Evolutionary conservation across 2,329 filamentous ascomycete genomes (phyloP), one percentile per base, ranked within the genome.

Genomic region (Chaetothyriales sp.): DNA sequence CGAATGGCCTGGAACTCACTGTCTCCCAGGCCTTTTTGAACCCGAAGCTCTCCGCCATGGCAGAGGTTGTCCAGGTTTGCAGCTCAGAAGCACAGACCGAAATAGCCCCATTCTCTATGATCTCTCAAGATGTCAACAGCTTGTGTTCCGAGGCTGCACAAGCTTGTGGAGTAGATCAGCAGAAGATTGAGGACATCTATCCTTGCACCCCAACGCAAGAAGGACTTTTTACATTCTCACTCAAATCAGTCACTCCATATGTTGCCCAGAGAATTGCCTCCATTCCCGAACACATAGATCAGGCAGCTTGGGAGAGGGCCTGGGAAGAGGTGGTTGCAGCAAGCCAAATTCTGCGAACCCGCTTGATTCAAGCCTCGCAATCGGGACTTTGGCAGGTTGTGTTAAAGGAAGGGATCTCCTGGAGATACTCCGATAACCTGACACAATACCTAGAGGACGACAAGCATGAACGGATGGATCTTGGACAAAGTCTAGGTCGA

Each of bases 261-360:
- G 65, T 74, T 36, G 71, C 70, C 5, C 69, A 72, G 47, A 68
- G 70, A 39, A 59, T 70, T 0, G 67, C 72, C 47, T 60, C 61
- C 3, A 65, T 76, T 2, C 60, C 65, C 0, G 49, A 59, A 3
- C 50, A 62, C 2, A 57, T 72, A 4, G 64, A 74, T 51, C 43
- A 74, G 2, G 57, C 59, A 6, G 64, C 62, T 25, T 71, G 75
- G 62, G 72, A 70, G 53, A 56, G 62, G 7, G 66, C 72, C 0
- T 76, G 73, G 72, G 66, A 73, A 47, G 62, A 64, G 10, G 64
- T 68, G 3, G 66, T 74, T 2, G 57, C 67, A 6, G 68, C 70
- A 36, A 61, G 70, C 22, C 69, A 72, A 26, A 73, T 76, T 18
- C 62, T 76, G 9, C 67, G 74, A 9, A 76, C 73, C 20, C 66